Percentiles rank a stretch among this genome's conserved stretches.
Conservation (phyloP, 2,329 filamentous ascomycete genomes). For the Dryadomyces quercus-mongolicae region DNA sequence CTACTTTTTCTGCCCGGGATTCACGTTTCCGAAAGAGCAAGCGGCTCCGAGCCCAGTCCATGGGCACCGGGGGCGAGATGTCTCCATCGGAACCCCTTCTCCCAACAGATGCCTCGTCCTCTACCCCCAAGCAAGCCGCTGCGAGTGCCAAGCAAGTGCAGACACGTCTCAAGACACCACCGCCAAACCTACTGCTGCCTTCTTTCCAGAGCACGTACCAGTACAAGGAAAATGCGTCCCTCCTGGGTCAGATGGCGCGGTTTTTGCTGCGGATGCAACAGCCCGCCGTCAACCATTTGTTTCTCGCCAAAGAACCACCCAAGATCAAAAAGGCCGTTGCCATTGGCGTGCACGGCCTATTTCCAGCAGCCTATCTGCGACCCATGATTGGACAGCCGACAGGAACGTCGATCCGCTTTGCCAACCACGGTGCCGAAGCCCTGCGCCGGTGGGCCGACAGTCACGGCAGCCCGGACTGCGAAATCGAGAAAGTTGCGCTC, state of each 20-base stretch:
- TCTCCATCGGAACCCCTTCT: constrained; percentile 23
- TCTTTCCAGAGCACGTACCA: constrained; percentile 58
- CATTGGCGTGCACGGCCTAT: constrained; percentile 90
- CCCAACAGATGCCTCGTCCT: constrained; percentile 16
- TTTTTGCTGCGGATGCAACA: constrained; percentile 45
- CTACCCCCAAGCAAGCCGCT: constrained; percentile 10
- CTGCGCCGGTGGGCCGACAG: constrained; percentile 72
- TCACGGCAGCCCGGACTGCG: constrained; percentile 59
- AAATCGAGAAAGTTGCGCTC: constrained; percentile 87
- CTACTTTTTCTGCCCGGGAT: constrained; percentile 13
- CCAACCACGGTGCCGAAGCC: constrained; percentile 71
- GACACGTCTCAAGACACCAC: constrained; percentile 22
- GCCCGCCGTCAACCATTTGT: constrained; percentile 55
- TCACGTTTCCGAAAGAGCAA: constrained; percentile 33
- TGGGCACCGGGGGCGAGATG: constrained; percentile 30
- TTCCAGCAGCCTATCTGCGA: constrained; percentile 77
- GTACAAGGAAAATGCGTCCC: constrained; percentile 54
- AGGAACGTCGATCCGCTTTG: constrained; percentile 88
- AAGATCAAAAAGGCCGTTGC: constrained; percentile 77
- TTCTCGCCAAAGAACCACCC: constrained; percentile 53
- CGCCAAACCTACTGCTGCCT: constrained; percentile 56
- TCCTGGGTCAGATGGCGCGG: constrained; percentile 53
- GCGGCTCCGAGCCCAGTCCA: constrained; percentile 31
- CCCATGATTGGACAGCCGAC: constrained; percentile 89
- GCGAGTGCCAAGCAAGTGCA: background rate